Conservation (phyloP, 73 alveolate genomes). For the Tetrahymena malaccensis region DNA sequence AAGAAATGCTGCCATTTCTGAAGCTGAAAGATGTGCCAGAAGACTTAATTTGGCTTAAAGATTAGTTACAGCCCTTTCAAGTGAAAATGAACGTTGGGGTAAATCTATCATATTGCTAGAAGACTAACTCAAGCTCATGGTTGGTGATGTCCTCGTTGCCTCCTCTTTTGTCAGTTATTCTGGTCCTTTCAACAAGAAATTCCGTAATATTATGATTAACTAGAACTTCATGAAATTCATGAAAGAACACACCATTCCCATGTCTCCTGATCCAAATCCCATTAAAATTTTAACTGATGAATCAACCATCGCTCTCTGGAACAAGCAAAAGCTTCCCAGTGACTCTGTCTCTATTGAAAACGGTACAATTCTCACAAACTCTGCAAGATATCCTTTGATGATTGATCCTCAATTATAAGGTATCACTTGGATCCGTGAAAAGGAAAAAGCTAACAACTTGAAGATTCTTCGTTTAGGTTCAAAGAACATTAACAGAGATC, state of each 20-base stretch:
- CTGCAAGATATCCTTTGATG: constrained; percentile 97
- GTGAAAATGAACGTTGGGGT: constrained; percentile 97
- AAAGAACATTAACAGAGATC: constrained; percentile 24
- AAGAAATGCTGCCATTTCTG: constrained; percentile 96
- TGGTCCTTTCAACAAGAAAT: constrained; percentile 98
- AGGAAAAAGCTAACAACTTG: constrained; percentile 81
- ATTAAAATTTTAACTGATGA: constrained; percentile 94
- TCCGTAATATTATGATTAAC: constrained; percentile 90
- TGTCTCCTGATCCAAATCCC: constrained; percentile 96
- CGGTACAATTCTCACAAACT: constrained; percentile 93
- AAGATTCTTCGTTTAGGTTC: constrained; percentile 58
- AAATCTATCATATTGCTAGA: constrained; percentile 70
- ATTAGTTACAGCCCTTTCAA: constrained; percentile 90
- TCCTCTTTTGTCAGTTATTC: constrained; percentile 98
- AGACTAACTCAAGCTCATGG: constrained; percentile 78
- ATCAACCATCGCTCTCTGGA: constrained; percentile 98
- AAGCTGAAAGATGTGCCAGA: constrained; percentile 93
- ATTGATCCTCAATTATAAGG: constrained; percentile 98
- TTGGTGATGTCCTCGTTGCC: constrained; percentile 98
- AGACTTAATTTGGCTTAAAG: constrained; percentile 96
- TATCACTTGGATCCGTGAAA: constrained; percentile 95
- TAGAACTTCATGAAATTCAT: constrained; percentile 89
- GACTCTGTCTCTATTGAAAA: constrained; percentile 97
- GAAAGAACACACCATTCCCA: constrained; percentile 88
- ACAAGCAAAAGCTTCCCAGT: constrained; percentile 95